These are phyloP conservation scores for Apophysomyces ossiformis DNA, from an alignment of 371 early-diverging fungal species.

Conservation along the genomic window DNA sequence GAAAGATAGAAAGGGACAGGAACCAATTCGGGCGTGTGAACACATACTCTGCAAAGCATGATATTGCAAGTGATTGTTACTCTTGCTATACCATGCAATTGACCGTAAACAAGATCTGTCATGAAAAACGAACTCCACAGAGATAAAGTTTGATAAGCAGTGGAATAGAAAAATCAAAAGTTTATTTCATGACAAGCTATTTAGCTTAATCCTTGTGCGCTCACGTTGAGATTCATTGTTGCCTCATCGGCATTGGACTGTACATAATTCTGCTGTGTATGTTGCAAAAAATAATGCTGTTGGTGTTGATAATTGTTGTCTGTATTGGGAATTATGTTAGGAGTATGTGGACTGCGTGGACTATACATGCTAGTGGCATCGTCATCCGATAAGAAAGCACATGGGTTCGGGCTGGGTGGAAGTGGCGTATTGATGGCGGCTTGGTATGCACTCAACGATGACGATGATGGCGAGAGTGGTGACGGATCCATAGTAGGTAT, in stretches of 20 bases:
- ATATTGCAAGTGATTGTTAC: too few species aligned
- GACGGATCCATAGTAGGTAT: conserved; percentile 11
- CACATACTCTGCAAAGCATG: too few species aligned
- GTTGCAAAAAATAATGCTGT: conserved; percentile 1
- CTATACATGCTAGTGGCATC: conserved; percentile 23
- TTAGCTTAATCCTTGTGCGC: not conserved
- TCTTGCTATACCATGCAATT: too few species aligned
- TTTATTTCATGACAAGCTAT: conserved; percentile 1
- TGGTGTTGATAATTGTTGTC: conserved; percentile 3
- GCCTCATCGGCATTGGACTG: conserved; percentile 4
- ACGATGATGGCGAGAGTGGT: conserved; percentile 18
- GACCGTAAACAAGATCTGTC: too few species aligned
- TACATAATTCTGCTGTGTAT: conserved; percentile 4
- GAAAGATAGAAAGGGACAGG: too few species aligned
- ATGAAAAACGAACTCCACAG: too few species aligned
- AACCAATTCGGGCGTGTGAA: too few species aligned
- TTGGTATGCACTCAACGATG: conserved; percentile 19
- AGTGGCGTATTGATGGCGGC: conserved; percentile 25
- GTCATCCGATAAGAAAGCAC: conserved; percentile 28
- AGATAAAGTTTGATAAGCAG: too few species aligned
- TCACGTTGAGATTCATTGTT: not conserved
- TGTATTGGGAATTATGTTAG: conserved; percentile 8
- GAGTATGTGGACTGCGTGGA: conserved; percentile 27
- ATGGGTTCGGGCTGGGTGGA: conserved; percentile 30
- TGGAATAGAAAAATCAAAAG: too few species aligned